A percentile compares a stretch with the other conserved stretches of the same genome.
phyloP scores from a whole-genome alignment of 2,329 filamentous ascomycete species.

The Scorias spongiosa region DNA sequence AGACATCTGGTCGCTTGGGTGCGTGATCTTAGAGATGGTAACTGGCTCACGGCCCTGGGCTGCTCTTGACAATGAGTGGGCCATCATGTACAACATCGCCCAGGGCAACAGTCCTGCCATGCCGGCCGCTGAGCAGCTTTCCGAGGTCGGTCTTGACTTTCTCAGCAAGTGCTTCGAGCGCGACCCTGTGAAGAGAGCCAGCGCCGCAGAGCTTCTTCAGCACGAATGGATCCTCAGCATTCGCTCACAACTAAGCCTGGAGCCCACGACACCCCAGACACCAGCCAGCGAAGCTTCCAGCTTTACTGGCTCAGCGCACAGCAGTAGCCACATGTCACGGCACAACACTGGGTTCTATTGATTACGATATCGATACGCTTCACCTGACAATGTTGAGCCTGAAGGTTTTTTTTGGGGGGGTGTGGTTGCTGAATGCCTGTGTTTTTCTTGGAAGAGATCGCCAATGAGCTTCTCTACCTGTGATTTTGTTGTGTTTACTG shows the following conservation, averaged over 20 bases:
- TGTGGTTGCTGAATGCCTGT: no score
- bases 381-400: no score
- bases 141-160: slow-evolving; percentile 73
- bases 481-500: no score
- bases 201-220: slow-evolving; percentile 76
- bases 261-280: slow-evolving; percentile 31
- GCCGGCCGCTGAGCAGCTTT: slow-evolving; percentile 69
- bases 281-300: slow-evolving; percentile 14
- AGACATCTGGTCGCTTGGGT: slow-evolving; percentile 92
- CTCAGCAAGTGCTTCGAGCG: slow-evolving; percentile 71
- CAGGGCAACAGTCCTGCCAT: slow-evolving; percentile 86
- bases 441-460: no score
- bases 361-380: no score
- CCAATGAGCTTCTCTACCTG: no score
- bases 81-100: slow-evolving; percentile 99
- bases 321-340: background rate
- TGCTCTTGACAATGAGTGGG: slow-evolving; percentile 95
- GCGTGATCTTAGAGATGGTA: slow-evolving; percentile 94
- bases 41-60: slow-evolving; percentile 91
- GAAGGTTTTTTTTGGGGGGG: no score
- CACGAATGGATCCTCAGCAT: slow-evolving; percentile 67
- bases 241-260: slow-evolving; percentile 30
- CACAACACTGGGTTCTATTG: background rate
- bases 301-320: background rate
- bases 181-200: slow-evolving; percentile 64